Evolutionary conservation across 768 basidiomycete genomes (phyloP).

Genomic region (Mycena venus): DNA sequence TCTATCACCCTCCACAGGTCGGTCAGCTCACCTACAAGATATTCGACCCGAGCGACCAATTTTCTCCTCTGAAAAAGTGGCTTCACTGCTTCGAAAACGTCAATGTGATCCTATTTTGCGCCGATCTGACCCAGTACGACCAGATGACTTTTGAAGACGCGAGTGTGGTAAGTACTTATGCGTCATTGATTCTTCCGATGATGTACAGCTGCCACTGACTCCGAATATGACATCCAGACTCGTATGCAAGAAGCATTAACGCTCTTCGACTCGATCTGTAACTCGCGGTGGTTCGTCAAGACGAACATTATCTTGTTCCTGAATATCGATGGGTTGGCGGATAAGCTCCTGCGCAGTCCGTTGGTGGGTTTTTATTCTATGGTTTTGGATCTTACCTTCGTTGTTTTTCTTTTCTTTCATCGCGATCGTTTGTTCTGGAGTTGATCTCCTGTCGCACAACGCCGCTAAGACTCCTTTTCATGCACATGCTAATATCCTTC

Average conservation of each 20-base stretch:
- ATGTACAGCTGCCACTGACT: not conserved
- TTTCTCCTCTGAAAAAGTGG: constrained; percentile 94
- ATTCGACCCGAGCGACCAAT: constrained; percentile 92
- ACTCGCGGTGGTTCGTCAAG: constrained; percentile 96
- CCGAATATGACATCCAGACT: constrained; percentile 65
- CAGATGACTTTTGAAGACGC: constrained; percentile 99
- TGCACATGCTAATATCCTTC: not conserved
- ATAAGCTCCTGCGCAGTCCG: constrained; percentile 79
- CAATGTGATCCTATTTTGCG: constrained; percentile 93
- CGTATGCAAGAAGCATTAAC: constrained; percentile 98
- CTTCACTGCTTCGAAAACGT: constrained; percentile 97
- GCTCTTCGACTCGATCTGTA: constrained; percentile 98
- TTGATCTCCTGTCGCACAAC: constrained; percentile 73
- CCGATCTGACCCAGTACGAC: constrained; percentile 94
- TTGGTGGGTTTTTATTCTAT: constrained; percentile 13
- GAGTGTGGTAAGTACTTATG: constrained; percentile 77
- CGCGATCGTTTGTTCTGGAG: not conserved
- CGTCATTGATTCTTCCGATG: not conserved
- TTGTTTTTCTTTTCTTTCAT: not conserved
- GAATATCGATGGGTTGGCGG: constrained; percentile 96
- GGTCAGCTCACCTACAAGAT: constrained; percentile 95
- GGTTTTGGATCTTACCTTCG: not conserved
- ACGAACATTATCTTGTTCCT: constrained; percentile 96
- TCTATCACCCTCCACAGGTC: constrained; percentile 51
- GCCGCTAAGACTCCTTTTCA: not conserved